Evolutionary conservation across 2,329 filamentous ascomycete species (phyloP).

Genomic region (Pseudogymnoascus sp.): DNA sequence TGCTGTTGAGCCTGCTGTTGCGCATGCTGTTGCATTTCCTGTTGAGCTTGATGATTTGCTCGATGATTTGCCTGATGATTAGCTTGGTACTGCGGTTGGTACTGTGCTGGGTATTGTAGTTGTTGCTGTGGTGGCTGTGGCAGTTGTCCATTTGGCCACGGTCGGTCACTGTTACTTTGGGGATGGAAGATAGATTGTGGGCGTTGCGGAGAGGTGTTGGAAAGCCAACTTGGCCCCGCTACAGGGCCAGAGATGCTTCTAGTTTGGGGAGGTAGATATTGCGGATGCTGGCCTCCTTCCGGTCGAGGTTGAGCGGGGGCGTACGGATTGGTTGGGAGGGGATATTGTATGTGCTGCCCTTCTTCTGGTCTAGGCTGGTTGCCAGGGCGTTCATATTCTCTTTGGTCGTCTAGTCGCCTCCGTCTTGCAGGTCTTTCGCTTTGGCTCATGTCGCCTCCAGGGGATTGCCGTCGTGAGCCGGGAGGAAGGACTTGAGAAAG

Average conservation of each 20-base stretch:
- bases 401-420: not conserved
- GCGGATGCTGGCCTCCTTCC: not conserved
- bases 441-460: not conserved
- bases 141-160: slow-evolving; percentile 20
- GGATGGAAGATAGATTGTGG: slow-evolving; percentile 21
- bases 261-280: not conserved
- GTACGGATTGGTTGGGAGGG: not conserved
- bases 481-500: not conserved
- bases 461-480: not conserved
- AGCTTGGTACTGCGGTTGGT: not conserved
- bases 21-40: not conserved
- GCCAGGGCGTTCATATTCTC: not conserved
- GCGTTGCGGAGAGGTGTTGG: slow-evolving; percentile 16
- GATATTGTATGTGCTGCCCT: not conserved
- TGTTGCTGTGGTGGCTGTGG: not conserved
- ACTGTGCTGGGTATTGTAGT: not conserved
- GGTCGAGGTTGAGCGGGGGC: not conserved
- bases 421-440: not conserved
- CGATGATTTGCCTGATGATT: not conserved
- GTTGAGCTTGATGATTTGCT: not conserved
- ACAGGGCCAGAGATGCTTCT: not conserved
- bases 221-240: not conserved
- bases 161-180: slow-evolving; percentile 20
- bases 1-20: not conserved
- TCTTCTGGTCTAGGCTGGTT: not conserved